Base-by-base conservation (phyloP, 306 rosid genomes). In the Bauhinia variegata region DNA sequence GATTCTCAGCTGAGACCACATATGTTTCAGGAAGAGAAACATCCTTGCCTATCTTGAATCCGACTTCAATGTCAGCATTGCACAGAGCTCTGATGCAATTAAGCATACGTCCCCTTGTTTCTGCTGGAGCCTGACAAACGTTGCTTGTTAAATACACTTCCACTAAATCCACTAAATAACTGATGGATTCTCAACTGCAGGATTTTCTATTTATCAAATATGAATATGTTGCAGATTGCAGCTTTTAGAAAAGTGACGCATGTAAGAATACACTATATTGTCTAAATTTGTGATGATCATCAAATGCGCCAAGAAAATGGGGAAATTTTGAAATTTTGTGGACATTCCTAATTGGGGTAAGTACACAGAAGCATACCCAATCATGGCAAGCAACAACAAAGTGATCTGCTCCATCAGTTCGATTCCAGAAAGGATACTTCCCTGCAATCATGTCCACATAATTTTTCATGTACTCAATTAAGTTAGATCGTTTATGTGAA, bases 321-420 rank as follows among this genome's bases (percentile, higher is more conserved):
- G 39, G 42, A 16, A 48, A 69, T 0, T 8, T 33, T 39, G 48
- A 39, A 37, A 64, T 47, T 60, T 7, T 5, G 11, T 34, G 15
- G 33, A 15, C 57, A 13, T 63, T 53, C 10, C 28, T 63, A 54
- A 65, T 53, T 48, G 19, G 42, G 48, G 19, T 44, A 16, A 71
- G 75, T 50, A 70, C 41, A 46, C 63, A 68, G 64, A 70, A 78
- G 59, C 82, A 28, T 86, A 93, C 99, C 99, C 99, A 93, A 68
- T 93, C 99, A 60, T 93, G 99, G 86, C 99, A 90, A 60, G 99
- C 99, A 75, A 81, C 99, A 13, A 90, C 90, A 46, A 93, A 93
- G 77, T 93, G 99, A 74, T 93, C 97, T 36, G 97, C 79, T 52
- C 99, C 99, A 36, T 79, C 77, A 17, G 95, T 88, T 83, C 96